Evolutionary conservation across 148 eudicot species (phyloP).

Genomic region (Diospyros lotus): DNA sequence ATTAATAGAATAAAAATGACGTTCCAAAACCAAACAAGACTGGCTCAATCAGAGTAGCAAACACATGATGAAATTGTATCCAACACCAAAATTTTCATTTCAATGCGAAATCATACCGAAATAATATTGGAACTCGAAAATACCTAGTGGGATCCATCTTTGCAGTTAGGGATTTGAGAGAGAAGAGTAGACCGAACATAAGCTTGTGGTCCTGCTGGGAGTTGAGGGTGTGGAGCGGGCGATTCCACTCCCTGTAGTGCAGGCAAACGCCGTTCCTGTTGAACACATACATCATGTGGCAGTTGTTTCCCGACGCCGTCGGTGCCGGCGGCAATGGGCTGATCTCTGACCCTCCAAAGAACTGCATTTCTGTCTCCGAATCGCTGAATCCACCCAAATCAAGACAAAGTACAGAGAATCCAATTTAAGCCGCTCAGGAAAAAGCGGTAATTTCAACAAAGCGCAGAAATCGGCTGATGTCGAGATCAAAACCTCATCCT

Average conservation of each 20-base stretch:
- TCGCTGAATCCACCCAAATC: background rate
- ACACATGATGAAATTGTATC: too few species aligned
- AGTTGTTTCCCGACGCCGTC: conserved; percentile 81
- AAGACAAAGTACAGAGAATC: background rate
- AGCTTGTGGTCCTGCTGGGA: conserved; percentile 88
- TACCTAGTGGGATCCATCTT: conserved; percentile 93
- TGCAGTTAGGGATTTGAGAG: conserved; percentile 85
- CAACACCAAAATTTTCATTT: background rate
- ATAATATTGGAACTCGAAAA: background rate
- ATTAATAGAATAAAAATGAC: too few species aligned
- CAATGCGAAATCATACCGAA: background rate
- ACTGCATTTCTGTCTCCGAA: conserved; percentile 45
- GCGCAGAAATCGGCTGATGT: too few species aligned
- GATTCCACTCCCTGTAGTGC: conserved; percentile 88
- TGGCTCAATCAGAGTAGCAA: too few species aligned
- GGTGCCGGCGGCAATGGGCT: conserved; percentile 88
- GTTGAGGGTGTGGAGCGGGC: conserved; percentile 62
- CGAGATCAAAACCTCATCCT: too few species aligned
- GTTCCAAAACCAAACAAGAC: background rate
- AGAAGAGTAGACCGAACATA: conserved; percentile 90
- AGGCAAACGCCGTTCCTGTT: conserved; percentile 78
- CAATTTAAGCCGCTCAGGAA: background rate
- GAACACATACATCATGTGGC: conserved; percentile 83
- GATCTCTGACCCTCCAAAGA: conserved; percentile 83
- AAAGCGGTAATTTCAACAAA: too few species aligned